Evolutionary conservation across 2,329 filamentous ascomycete genomes (phyloP), one percentile per base, ranked within the genome.

Genomic region (Ustulina deusta): DNA sequence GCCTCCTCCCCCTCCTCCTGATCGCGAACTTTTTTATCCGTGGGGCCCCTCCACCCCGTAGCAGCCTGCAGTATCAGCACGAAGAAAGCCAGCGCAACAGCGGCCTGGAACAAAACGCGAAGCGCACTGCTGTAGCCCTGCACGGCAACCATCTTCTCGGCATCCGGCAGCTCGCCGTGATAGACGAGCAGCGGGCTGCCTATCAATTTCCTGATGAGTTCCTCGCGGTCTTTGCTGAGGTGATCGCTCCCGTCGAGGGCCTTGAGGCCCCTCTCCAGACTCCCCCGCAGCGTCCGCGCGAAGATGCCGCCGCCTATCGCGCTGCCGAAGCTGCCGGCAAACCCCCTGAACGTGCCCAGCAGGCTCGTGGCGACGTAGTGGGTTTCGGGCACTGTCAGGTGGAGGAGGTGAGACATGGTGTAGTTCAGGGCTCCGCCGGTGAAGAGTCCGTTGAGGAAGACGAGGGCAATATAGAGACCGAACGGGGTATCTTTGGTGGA

Each of bases 271-370:
- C 79, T 73, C n/a, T 83, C 81, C 1, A 95, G 81, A 0, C 83
- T 81, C 1, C 73, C 79, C 52, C 84, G 82, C 36, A 95, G 79
- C 1, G 88, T 82, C 5, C 92, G 86, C 46, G 86, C 84, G 76
- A 94, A 95, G 61, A 92, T 83, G 0, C 93, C 93, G 2, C 93
- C 93, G 2, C 92, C 92, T 55, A 95, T 91, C 0, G 93, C 89
- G 1, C 90, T 91, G 2, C 93, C 93, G 73, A 97, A 96, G 59
- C 89, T 91, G 15, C 92, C 92, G 0, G 92, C 91, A 70, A 96
- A 94, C 5, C 92, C 92, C 3, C 93, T 86, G 79, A 95, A 95
- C 0, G 93, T 97, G 32, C 90, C 88, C 3, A 95, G 80, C 48
- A 97, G 82, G 13, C 92, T 91, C 0, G 91, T 93, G 2, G 91